Base-by-base conservation (phyloP, 192 early-diverging fungal species). In the Mortierella antarctica region DNA sequence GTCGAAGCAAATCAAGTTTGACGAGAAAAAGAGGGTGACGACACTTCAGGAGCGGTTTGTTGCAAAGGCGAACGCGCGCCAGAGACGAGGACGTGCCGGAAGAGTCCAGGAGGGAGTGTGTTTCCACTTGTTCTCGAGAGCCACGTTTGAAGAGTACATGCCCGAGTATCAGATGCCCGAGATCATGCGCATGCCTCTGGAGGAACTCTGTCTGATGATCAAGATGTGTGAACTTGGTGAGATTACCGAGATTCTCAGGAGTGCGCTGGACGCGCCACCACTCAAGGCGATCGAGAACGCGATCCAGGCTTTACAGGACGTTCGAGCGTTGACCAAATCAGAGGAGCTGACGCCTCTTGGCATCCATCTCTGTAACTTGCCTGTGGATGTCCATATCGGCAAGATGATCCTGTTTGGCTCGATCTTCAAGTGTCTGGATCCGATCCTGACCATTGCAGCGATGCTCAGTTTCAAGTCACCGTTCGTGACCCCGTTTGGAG, bases 71-170 rank as follows among this genome's bases (percentile, higher is more conserved):
- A 93, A 92, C 67, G 89, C 82, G 9, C 73, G 74, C 20, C 93
- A 95, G 62, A 83, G 96, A 14, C 82, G 90, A 23, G 96, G 96
- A 8, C 89, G 96, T 50, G 96, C 96, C 5, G 96, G 96, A 12
- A 85, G 96, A 31, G 89, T 93, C 4, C 88, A 87, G 54, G 85
- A 83, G 21, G 96, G 96, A 17, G 80, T 91, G 0, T 96, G 95
- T 65, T 96, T 86, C 71, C 91, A 93, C 51, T 65, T 98, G 52
- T 93, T 93, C 64, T 83, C 86, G 1, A 66, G 88, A 49, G 53
- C 84, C 5, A 70, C 65, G 3, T 86, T 85, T 68, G 87, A 92
- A 18, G 63, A 82, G 1, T 64, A 86, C 48, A 92, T 95, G 90
- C 84, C 87, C 14, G 73, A 82, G 46, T 84, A 93, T 47, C 83